Evolutionary conservation across 2,329 filamentous ascomycete species (phyloP), one percentile per base, ranked within the genome.

Genomic region (Ilyonectria destructans): DNA sequence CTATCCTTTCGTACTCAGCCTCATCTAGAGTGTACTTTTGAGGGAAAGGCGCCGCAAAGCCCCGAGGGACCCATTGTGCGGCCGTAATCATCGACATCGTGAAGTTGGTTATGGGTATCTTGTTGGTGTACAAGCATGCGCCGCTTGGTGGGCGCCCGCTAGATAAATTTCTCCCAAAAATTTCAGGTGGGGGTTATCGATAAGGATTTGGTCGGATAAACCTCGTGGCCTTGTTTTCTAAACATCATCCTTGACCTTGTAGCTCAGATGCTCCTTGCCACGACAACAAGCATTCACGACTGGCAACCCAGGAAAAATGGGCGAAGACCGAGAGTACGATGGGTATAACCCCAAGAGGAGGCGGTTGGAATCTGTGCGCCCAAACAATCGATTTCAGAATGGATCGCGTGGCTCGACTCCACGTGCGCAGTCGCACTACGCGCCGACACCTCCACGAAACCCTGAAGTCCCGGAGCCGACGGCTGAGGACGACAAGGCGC

Each of bases 1-100:
- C 91, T 83, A 95, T 95, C 76, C 93, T 89, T 77, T 90, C 88
- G 76, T 93, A 93, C 80, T 95, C 92, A 70, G 88, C 86, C 79
- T 95, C 92, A 80, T 94, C 90, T 65, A 95, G 89, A 66, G 91
- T 89, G 79, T 93, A 93, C 80, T 93, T 93, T 46, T 88, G 87
- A 17, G 92, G 92, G 74, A 94, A 94, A 56, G 91, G 91, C 54
- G 93, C 92, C 62, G 92, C 91, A 76, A 92, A 93, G 58, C 92
- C 92, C 67, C 92, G 89, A 75, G 91, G 91, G 78, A 94, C 92
- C 92, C 92, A 95, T 58, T 91, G 83, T 21, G 92, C 89, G 23
- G 91, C 89, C 56, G 93, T 93, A 71, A 94, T 93, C 92, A 94
- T 95, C 74, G 91, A 92, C 86, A 88, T 89, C 58, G 73, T 78